Base-by-base conservation (phyloP, 1,284 basidiomycete species). In the Rhodofomes roseus region DNA sequence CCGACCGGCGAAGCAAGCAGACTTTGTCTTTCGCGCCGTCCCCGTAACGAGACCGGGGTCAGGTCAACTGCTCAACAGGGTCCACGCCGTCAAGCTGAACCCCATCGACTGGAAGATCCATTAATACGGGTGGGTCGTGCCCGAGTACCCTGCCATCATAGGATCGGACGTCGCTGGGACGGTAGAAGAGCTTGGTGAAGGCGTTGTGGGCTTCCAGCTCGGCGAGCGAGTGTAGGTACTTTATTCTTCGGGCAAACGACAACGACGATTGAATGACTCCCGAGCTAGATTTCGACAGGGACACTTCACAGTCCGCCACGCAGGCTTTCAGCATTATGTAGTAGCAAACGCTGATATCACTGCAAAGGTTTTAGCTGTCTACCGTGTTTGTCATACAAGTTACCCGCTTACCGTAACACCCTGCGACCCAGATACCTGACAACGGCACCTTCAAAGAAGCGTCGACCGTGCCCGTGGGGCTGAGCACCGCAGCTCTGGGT, bases 291-390 rank as follows among this genome's bases (percentile, higher is more conserved):
- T 5, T 20, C 22, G 22, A 23, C 43, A 79, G 59, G 78, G 77
- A 4, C 63, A 63, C 14, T 78, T 72, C 40, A 65, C 67, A 5
- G 76, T 76, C 31, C 72, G 76, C 20, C 67, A 69, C 36, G 76
- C 74, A 31, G 74, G 76, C 1, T 83, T 80, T 66, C 83, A 85
- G 69, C 79, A 85, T 64, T 83, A 80, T 62, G 71, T 75, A 29
- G 65, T 81, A 23, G 73, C 71, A 0, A 68, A 74, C 41, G 76
- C 78, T 18, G 75, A 77, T 20, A 72, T 78, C 16, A 36, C 55
- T 11, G 58, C 54, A 6, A 60, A 60, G 54, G 54, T 53, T n/a
- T 9, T 20, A 22, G 18, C 22, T 12, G 3, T 27, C 11, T 14
- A 3, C 29, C 2, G 31, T 57, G 36, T 25, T 22, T 8, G 4